Conservation (phyloP, 768 basidiomycete species). For the Candolleomyces aberdarensis region DNA sequence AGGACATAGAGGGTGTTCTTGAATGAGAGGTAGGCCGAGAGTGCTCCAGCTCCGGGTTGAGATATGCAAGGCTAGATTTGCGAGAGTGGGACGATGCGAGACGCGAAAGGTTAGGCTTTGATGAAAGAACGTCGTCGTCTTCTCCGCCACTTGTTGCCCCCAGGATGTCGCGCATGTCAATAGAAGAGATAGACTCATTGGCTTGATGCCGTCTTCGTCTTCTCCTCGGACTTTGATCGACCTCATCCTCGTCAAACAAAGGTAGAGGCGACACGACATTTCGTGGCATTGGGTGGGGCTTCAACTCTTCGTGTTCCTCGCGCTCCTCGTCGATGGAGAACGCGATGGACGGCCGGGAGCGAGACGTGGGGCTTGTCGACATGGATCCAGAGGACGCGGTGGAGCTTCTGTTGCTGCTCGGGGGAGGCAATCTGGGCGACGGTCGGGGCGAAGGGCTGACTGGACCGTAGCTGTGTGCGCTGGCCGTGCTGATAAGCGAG, state of each 20-base stretch:
- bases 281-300: slow-evolving; percentile 8
- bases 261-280: slow-evolving; percentile 22
- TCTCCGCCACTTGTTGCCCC: slow-evolving; percentile 12
- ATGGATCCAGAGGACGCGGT: background rate
- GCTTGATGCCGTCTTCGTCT: slow-evolving; percentile 14
- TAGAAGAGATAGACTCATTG: slow-evolving; percentile 35
- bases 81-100: slow-evolving; percentile 4
- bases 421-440: slow-evolving; percentile 17
- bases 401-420: slow-evolving; percentile 2
- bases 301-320: slow-evolving; percentile 11
- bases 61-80: slow-evolving; percentile 10
- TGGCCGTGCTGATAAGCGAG: slow-evolving; percentile 17
- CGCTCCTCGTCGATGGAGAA: slow-evolving; percentile 23
- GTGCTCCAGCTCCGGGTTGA: slow-evolving; percentile 1
- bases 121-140: slow-evolving; percentile 7
- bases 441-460: background rate
- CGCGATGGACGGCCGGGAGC: slow-evolving; percentile 21
- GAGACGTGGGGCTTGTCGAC: slow-evolving; percentile 8
- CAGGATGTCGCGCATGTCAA: slow-evolving; percentile 32
- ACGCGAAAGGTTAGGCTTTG: slow-evolving; percentile 7
- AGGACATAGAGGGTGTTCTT: background rate
- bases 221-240: slow-evolving; percentile 13
- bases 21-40: background rate
- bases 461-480: slow-evolving; percentile 11
- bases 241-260: slow-evolving; percentile 27